phyloP scores from a whole-genome alignment of 441 rosid genomes.

The Raphanus hybrid region DNA sequence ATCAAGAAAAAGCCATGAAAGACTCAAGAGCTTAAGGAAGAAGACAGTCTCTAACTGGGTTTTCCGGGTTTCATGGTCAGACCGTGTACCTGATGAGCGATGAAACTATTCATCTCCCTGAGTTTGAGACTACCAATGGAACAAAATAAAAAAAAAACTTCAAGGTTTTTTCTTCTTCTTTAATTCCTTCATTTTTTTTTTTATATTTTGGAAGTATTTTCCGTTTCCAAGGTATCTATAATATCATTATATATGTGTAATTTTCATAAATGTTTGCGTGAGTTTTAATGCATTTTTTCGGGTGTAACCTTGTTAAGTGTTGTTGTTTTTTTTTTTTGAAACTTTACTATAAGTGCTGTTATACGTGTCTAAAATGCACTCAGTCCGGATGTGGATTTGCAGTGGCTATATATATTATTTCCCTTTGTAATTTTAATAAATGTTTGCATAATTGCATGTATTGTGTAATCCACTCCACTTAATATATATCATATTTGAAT shows the following conservation, averaged over 20 bases:
- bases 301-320: conserved; percentile 23
- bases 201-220: conserved; percentile 45
- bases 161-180: conserved; percentile 21
- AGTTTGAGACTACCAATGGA: conserved; percentile 25
- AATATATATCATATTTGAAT: conserved; percentile 4
- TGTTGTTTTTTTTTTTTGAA: not conserved
- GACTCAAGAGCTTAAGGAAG: conserved; percentile 53
- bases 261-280: conserved; percentile 37
- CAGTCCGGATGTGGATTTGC: conserved; percentile 56
- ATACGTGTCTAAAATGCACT: conserved; percentile 52
- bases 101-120: conserved; percentile 50
- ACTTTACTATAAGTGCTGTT: conserved; percentile 22
- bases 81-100: conserved; percentile 72
- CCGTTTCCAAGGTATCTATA: conserved; percentile 39
- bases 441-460: conserved; percentile 29
- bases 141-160: not conserved
- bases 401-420: conserved; percentile 49
- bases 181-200: conserved; percentile 33
- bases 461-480: conserved; percentile 27
- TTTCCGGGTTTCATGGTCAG: conserved; percentile 81
- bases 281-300: conserved; percentile 42
- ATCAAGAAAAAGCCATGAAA: conserved; percentile 49
- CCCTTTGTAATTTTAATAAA: conserved; percentile 32
- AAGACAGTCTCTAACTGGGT: conserved; percentile 72
- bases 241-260: conserved; percentile 32